Evolutionary conservation across 1,139 yeast species (phyloP).

Genomic region (Lodderomyces margitis): DNA sequence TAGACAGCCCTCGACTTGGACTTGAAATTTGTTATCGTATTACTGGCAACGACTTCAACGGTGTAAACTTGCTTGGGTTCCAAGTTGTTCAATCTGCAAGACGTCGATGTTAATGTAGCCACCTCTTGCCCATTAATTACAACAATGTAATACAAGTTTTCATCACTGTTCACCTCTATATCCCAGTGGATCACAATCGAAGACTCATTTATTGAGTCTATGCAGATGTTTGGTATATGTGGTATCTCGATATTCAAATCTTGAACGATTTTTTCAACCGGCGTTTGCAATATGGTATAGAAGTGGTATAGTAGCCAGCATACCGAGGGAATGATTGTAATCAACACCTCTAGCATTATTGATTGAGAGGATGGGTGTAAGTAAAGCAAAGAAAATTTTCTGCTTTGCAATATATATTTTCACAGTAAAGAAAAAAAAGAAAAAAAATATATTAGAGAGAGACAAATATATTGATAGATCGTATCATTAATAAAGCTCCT

Average conservation of each 20-base stretch:
- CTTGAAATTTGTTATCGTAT: conserved; percentile 35
- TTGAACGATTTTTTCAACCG: conserved; percentile 35
- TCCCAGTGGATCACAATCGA: conserved; percentile 47
- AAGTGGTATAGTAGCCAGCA: conserved; percentile 45
- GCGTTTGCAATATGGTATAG: conserved; percentile 34
- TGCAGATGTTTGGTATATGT: conserved; percentile 38
- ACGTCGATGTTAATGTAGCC: conserved; percentile 36
- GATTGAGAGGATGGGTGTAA: neutral
- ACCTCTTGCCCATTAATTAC: conserved; percentile 39
- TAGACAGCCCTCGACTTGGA: conserved; percentile 36
- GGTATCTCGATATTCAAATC: conserved; percentile 44
- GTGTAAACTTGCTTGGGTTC: conserved; percentile 30
- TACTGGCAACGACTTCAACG: conserved; percentile 40
- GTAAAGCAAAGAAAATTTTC: neutral
- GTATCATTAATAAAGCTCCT: too few relatives aligned
- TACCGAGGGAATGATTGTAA: conserved; percentile 43
- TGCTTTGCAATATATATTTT: too few relatives aligned
- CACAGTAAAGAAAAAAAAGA: neutral
- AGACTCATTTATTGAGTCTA: conserved; percentile 32
- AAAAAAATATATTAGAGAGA: neutral
- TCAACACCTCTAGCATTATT: conserved; percentile 37
- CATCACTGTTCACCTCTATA: conserved; percentile 30
- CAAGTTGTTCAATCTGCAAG: conserved; percentile 39
- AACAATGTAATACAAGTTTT: conserved; percentile 35
- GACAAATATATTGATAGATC: neutral